Evolutionary conservation across 2,329 filamentous ascomycete genomes (phyloP).

Genomic region (Penicillium paneum): DNA sequence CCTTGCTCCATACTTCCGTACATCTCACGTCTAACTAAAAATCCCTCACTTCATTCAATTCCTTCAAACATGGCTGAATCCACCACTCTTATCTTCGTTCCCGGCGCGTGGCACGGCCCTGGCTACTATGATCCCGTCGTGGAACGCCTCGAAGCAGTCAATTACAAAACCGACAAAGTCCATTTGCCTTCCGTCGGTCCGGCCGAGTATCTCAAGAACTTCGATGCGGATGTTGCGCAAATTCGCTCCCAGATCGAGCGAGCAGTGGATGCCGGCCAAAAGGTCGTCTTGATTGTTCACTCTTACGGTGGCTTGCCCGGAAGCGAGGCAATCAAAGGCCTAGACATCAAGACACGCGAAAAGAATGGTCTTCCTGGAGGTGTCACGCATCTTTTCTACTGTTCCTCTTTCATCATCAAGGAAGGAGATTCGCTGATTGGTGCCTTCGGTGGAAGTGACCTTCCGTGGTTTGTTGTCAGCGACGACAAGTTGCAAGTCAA

Average conservation of each 20-base stretch:
- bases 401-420: conserved; percentile 6
- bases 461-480: conserved; percentile 4
- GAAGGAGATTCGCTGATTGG: conserved; percentile 6
- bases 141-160: conserved; percentile 1
- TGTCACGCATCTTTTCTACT: conserved; percentile 8
- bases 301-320: conserved; percentile 8
- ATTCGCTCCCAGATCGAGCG: conserved; percentile 1
- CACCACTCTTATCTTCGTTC: conserved; percentile 5
- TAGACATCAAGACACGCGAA: conserved; percentile 6
- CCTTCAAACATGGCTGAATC: not conserved
- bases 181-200: conserved; percentile 3
- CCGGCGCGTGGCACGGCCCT: conserved; percentile 7
- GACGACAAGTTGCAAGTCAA: conserved; percentile 1
- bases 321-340: conserved; percentile 4
- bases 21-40: not conserved
- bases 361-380: conserved; percentile 1
- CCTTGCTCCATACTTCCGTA: not conserved
- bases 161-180: conserved; percentile 6
- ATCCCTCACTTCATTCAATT: not conserved
- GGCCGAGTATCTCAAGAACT: not conserved
- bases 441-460: conserved; percentile 5
- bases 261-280: not conserved
- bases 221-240: not conserved
- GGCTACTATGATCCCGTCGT: conserved; percentile 4
- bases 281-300: conserved; percentile 5